Evolutionary conservation across 495 filamentous ascomycete species (phyloP).

Genomic region (Baudoinia panamericana): DNA sequence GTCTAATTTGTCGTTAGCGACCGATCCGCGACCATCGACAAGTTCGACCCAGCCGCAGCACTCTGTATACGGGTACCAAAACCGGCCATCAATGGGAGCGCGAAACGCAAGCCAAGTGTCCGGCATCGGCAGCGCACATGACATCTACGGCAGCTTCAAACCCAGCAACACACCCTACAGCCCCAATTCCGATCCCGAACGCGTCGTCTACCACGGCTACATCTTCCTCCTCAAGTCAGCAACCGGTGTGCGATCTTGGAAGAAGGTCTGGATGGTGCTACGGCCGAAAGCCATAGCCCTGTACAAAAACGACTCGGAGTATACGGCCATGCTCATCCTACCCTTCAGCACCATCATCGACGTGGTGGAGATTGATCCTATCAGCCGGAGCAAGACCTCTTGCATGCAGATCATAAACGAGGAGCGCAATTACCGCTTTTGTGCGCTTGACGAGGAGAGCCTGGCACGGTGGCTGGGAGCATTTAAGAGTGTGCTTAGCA

Average conservation of each 20-base stretch:
- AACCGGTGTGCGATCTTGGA: constrained; percentile 85
- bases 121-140: constrained; percentile 29
- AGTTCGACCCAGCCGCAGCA: constrained; percentile 9
- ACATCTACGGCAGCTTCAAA: not conserved
- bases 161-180: not conserved
- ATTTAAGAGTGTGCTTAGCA: constrained; percentile 75
- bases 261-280: constrained; percentile 85
- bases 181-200: constrained; percentile 41
- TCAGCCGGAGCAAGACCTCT: constrained; percentile 68
- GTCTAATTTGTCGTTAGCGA: constrained; percentile 32
- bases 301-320: constrained; percentile 90
- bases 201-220: constrained; percentile 85
- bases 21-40: constrained; percentile 18
- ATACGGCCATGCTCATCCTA: constrained; percentile 71
- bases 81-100: constrained; percentile 14
- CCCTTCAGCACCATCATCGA: constrained; percentile 71
- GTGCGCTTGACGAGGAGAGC: constrained; percentile 65
- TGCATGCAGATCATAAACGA: constrained; percentile 93
- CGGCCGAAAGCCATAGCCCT: constrained; percentile 74
- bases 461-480: constrained; percentile 77
- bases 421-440: constrained; percentile 83
- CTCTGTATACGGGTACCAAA: constrained; percentile 5
- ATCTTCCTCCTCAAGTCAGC: constrained; percentile 75
- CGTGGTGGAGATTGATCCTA: constrained; percentile 80
- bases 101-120: constrained; percentile 47